phyloP scores from a whole-genome alignment of 73 alveolate genomes.

The Paramecium biaurelia region DNA sequence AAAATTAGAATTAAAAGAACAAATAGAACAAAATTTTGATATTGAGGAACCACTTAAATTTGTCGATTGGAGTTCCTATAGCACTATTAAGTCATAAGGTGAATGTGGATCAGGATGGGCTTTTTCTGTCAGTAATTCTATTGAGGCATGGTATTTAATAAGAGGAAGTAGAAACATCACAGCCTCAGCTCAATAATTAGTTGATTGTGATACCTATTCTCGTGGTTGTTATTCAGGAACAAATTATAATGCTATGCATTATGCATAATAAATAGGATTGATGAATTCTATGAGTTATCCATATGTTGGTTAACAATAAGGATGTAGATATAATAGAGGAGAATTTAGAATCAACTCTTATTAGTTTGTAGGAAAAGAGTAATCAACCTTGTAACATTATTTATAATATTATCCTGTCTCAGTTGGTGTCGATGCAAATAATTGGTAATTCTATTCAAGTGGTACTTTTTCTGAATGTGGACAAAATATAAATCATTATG shows the following conservation, averaged over 20 bases:
- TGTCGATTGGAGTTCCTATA: slow-evolving; percentile 50
- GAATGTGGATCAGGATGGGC: slow-evolving; percentile 85
- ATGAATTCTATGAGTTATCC: slow-evolving; percentile 54
- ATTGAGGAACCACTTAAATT: not conserved
- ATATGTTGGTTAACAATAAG: not conserved
- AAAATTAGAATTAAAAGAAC: not conserved
- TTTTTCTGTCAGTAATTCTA: slow-evolving; percentile 69
- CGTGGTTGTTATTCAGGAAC: not conserved
- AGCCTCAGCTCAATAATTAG: slow-evolving; percentile 1
- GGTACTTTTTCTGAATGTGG: slow-evolving; percentile 52
- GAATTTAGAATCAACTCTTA: not conserved
- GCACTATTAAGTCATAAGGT: slow-evolving; percentile 76
- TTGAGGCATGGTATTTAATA: slow-evolving; percentile 66
- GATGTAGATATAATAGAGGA: not conserved
- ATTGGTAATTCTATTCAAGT: slow-evolving; percentile 67
- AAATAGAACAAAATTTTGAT: not conserved
- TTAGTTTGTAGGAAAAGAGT: not conserved
- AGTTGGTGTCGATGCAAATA: slow-evolving; percentile 58
- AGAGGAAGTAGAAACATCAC: not conserved
- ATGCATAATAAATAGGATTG: not conserved
- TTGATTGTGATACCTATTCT: not conserved
- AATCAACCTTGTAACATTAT: not conserved
- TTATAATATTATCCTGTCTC: slow-evolving; percentile 48
- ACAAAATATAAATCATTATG: slow-evolving; percentile 70
- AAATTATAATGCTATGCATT: not conserved